These are phyloP conservation scores for Solanum paucissectum DNA, from an alignment of 257 asterid genomes.

Conservation along the genomic window DNA sequence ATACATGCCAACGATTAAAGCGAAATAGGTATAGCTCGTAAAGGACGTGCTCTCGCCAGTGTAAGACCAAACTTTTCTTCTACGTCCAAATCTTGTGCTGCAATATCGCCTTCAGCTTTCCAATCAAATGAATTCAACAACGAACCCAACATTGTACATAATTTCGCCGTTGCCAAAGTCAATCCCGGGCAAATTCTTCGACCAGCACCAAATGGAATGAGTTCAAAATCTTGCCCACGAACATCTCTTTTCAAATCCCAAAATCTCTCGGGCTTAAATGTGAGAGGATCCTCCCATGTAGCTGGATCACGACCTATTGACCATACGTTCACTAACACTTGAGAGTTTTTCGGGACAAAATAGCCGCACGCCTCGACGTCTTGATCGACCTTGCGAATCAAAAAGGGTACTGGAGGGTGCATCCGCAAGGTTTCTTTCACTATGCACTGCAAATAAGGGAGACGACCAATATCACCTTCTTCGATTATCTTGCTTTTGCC, in stretches of 20 bases:
- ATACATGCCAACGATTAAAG: neutral
- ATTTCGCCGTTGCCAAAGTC: conserved; percentile 21
- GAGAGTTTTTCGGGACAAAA: conserved; percentile 37
- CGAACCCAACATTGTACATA: conserved; percentile 45
- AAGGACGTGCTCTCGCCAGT: conserved; percentile 40
- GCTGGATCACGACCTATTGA: conserved; percentile 59
- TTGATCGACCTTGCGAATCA: conserved; percentile 42
- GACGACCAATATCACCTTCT: conserved; percentile 32
- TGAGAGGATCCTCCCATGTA: conserved; percentile 38
- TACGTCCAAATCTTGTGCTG: conserved; percentile 21
- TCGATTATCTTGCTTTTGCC: conserved; percentile 36
- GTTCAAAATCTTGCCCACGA: conserved; percentile 47
- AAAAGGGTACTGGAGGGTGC: conserved; percentile 66
- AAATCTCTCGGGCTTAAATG: conserved; percentile 62
- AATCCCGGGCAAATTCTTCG: conserved; percentile 38
- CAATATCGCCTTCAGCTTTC: conserved; percentile 33
- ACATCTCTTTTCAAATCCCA: conserved; percentile 32
- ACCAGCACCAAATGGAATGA: conserved; percentile 7
- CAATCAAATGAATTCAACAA: conserved; percentile 55
- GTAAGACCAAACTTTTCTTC: conserved; percentile 51
- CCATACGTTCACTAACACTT: conserved; percentile 47
- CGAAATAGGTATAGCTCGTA: conserved; percentile 38
- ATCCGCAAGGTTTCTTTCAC: conserved; percentile 53
- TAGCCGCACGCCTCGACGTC: conserved; percentile 40
- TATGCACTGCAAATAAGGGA: conserved; percentile 49